These are phyloP conservation scores for Hypoxylon perforatum DNA, from an alignment of 495 filamentous ascomycete genomes.

Conservation along the genomic window DNA sequence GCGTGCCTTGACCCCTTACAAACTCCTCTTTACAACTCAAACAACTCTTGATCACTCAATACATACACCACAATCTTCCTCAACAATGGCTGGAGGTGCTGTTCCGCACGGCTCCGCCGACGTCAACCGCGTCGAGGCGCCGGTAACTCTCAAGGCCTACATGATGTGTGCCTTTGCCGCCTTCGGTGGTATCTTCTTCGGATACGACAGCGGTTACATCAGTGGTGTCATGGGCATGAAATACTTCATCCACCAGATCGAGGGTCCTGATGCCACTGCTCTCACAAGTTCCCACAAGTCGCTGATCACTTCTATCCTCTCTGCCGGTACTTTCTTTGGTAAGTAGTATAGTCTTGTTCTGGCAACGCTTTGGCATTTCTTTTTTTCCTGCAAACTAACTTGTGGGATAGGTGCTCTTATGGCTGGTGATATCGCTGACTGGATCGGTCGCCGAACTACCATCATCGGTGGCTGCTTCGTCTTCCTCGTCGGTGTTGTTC, in stretches of 20 bases:
- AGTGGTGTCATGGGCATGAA: conserved; percentile 67
- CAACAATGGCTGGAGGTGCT: conserved; percentile 39
- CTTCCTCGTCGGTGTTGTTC: conserved; percentile 71
- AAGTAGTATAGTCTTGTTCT: background rate
- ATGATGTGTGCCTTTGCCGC: conserved; percentile 76
- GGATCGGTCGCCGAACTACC: conserved; percentile 73
- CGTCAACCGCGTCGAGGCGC: conserved; percentile 68
- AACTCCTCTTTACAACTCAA: background rate
- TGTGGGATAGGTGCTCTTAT: conserved; percentile 64
- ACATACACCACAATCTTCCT: background rate
- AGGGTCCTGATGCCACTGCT: conserved; percentile 41
- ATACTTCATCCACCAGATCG: conserved; percentile 61
- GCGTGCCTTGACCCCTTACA: background rate
- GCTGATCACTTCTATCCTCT: conserved; percentile 78
- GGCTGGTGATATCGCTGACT: conserved; percentile 75
- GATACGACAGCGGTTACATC: conserved; percentile 74
- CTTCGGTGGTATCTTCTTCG: conserved; percentile 76
- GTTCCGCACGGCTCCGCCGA: conserved; percentile 49
- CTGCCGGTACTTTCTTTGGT: conserved; percentile 79
- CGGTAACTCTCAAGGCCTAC: conserved; percentile 73
- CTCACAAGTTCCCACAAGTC: conserved; percentile 59
- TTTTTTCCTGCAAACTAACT: background rate
- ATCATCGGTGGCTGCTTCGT: conserved; percentile 72
- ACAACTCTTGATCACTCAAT: no score
- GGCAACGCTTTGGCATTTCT: background rate